A percentile compares a stretch with the other conserved stretches of the same genome.
Conservation (phyloP, 2,329 filamentous ascomycete genomes). For the Sarocladiaceae sp. region DNA sequence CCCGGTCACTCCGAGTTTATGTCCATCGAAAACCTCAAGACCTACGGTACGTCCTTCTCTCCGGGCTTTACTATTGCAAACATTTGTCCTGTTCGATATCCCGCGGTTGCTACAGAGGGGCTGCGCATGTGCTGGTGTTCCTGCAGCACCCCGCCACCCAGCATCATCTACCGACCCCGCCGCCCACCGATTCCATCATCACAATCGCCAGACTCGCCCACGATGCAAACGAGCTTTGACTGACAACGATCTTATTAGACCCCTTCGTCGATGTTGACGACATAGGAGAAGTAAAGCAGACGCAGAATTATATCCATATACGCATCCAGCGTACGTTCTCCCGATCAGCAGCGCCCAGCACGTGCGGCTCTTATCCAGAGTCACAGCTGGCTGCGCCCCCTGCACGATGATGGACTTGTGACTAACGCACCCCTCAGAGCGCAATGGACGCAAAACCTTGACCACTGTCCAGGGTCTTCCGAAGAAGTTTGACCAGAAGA, state of each 20-base stretch:
- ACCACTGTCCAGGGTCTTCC: constrained; percentile 98
- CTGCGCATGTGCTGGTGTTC: constrained; percentile 3
- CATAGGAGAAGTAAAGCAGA: constrained; percentile 90
- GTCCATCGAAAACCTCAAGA: constrained; percentile 99
- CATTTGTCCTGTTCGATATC: no score
- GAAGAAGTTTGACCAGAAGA: constrained; percentile 99
- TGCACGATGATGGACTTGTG: constrained; percentile 24
- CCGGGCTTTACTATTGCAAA: no score
- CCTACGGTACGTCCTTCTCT: constrained; percentile 66
- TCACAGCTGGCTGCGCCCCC: background rate
- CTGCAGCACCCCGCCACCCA: constrained; percentile 9
- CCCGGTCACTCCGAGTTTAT: constrained; percentile 80
- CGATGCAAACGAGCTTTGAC: background rate
- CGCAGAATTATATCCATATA: constrained; percentile 98
- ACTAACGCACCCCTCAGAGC: constrained; percentile 59
- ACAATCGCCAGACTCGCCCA: background rate
- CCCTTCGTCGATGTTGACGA: constrained; percentile 99
- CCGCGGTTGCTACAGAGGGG: background rate
- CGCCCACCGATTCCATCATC: background rate
- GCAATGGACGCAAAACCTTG: constrained; percentile 99
- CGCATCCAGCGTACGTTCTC: constrained; percentile 88
- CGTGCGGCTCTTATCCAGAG: background rate
- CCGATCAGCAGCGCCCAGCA: constrained; percentile 8
- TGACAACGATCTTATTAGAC: constrained; percentile 54
- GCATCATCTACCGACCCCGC: constrained; percentile 1